A percentile compares a stretch with the other conserved stretches of the same genome.
Conservation (phyloP, 2,329 filamentous ascomycete genomes). For the Sporothrix pallida region DNA sequence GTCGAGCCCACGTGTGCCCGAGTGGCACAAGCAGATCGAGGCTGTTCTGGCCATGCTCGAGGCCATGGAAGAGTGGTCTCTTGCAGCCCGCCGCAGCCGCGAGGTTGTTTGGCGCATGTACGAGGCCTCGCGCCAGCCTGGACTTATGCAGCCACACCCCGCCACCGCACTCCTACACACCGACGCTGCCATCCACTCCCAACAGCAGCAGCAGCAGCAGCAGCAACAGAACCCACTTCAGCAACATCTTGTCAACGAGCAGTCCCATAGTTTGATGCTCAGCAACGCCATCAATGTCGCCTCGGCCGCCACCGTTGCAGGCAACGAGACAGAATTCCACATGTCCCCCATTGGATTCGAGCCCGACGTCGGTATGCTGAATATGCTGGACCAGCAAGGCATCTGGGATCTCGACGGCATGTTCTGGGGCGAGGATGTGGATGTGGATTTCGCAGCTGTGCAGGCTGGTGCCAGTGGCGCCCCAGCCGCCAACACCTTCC, state of each 20-base stretch:
- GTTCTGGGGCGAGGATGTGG: conserved; percentile 56
- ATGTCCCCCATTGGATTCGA: conserved; percentile 60
- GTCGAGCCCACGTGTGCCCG: conserved; percentile 54
- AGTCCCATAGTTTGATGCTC: conserved; percentile 43
- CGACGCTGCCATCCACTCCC: conserved; percentile 35
- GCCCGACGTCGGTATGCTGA: conserved; percentile 55
- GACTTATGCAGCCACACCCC: conserved; percentile 38
- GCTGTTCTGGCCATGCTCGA: conserved; percentile 65
- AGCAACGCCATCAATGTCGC: conserved; percentile 4
- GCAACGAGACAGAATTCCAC: conserved; percentile 51
- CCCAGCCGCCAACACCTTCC: conserved; percentile 27
- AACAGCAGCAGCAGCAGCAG: conserved; percentile 31
- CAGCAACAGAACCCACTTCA: conserved; percentile 6
- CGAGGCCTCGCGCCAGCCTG: conserved; percentile 57
- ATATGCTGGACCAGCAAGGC: conserved; percentile 59
- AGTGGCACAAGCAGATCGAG: conserved; percentile 64
- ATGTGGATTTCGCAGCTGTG: conserved; percentile 31
- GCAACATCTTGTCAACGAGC: conserved; percentile 46
- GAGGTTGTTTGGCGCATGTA: conserved; percentile 70
- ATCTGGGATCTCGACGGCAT: conserved; percentile 64
- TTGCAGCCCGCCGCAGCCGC: conserved; percentile 65
- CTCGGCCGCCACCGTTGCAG: conserved; percentile 27
- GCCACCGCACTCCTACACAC: conserved; percentile 6
- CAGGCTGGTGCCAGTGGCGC: conserved; percentile 30
- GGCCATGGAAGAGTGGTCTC: conserved; percentile 68